Evolutionary conservation across 148 eudicot species (phyloP), one percentile per base, ranked within the genome.

Genomic region (Amaranthus palmeri): DNA sequence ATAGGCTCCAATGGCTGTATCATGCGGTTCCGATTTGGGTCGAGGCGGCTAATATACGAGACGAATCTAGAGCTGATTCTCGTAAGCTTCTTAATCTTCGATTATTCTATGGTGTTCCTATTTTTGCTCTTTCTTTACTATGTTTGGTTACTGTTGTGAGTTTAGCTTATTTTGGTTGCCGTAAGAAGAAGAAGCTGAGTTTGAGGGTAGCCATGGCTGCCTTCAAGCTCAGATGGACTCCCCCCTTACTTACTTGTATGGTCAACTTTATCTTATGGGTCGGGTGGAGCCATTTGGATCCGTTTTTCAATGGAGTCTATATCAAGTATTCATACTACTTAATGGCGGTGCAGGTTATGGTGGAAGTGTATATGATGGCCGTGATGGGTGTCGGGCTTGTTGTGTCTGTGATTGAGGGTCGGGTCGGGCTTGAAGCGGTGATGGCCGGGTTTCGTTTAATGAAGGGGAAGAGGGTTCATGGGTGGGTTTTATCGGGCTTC

Each of bases 101-200:
- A 50, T 68, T 78, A 48, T 48, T 80, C 18, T 47, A 85, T 62
- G 76, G 76, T 71, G 15, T 73, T 12, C 69, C 80, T 5, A 63
- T 80, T 8, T 53, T 81, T 55, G 57, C 80, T 47, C 72, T 85
- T 53, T 82, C 86, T 61, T 77, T 88, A 54, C 65, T 88, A 61
- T 74, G 78, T 71, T 65, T 81, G 15, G 69, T 82, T 73, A 80
- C 85, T 5, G 66, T 81, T 41, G 65, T 83, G 25, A 14, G 25
- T 3, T 13, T 61, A 0, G 61, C 75, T 43, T 74, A 59, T 40
- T 53, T 63, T 42, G 62, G 76, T 48, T 64, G 8, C 41, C 18
- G 11, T 6, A 49, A 4, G 54, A 68, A 68, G 0, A 36, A 56
- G 58, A 73, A 15, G 13, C 59, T 1, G 70, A 44, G 46, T 12